Conservation (phyloP, 495 filamentous ascomycete species). For the Neurospora cerealis region DNA sequence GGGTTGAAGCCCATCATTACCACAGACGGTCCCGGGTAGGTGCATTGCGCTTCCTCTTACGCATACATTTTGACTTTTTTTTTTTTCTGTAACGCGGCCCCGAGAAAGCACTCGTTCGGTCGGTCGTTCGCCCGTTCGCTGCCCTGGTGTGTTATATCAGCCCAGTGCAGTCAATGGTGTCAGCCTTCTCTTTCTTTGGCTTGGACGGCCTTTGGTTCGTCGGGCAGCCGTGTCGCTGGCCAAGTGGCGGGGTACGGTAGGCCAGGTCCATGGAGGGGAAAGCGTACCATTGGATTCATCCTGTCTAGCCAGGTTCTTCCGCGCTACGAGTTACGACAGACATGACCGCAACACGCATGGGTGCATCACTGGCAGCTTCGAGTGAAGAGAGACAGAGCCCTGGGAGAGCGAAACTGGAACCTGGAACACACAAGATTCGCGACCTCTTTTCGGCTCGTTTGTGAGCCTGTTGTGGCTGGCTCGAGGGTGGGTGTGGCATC, state of each 20-base stretch:
- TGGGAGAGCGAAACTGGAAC: neutral
- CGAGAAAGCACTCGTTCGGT: conserved; percentile 13
- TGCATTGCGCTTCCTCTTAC: conserved; percentile 16
- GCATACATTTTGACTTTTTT: conserved; percentile 4
- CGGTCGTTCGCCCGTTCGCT: conserved; percentile 21
- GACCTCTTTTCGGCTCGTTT: neutral
- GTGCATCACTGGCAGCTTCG: neutral
- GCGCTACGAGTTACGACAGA: neutral
- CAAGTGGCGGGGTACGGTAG: conserved; percentile 24
- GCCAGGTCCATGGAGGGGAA: conserved; percentile 11
- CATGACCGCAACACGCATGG: neutral
- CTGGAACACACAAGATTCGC: neutral
- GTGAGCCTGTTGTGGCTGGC: neutral
- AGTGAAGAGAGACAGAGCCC: neutral
- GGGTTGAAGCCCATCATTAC: conserved; percentile 87
- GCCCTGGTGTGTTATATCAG: neutral
- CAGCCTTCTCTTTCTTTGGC: neutral
- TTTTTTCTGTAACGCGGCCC: conserved; percentile 10
- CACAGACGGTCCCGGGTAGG: conserved; percentile 51
- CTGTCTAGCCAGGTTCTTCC: neutral
- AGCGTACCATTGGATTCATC: neutral
- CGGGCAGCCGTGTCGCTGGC: conserved; percentile 3
- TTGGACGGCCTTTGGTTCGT: neutral
- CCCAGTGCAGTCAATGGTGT: neutral
- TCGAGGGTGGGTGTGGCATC: neutral